phyloP scores from a whole-genome alignment of 192 early-diverging fungal species.

The Neocallimastix lanati region DNA sequence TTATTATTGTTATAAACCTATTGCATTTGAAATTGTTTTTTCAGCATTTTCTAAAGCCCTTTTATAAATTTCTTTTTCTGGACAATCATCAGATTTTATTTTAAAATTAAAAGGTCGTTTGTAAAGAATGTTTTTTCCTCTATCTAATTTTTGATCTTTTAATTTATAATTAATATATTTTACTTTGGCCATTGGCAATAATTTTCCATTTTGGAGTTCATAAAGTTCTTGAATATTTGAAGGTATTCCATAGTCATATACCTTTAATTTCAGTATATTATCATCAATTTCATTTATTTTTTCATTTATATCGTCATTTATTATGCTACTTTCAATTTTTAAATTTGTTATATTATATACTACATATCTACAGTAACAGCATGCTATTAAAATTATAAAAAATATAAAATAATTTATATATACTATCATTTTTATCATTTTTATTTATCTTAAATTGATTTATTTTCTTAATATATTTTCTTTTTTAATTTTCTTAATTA shows the following conservation, averaged over 20 bases:
- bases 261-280: background rate
- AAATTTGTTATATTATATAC: too few species aligned
- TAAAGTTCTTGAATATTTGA: background rate
- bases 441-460: too few species aligned
- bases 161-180: background rate
- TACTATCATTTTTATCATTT: too few species aligned
- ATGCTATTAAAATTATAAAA: too few species aligned
- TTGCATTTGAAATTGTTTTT: background rate
- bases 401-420: too few species aligned
- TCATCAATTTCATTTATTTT: background rate
- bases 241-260: background rate
- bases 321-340: too few species aligned
- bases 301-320: too few species aligned
- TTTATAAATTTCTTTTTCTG: background rate
- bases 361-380: too few species aligned
- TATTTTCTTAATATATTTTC: too few species aligned
- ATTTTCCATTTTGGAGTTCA: background rate
- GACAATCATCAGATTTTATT: background rate
- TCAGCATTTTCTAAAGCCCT: background rate
- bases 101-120: background rate
- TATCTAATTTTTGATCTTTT: too few species aligned
- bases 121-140: background rate
- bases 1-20: background rate
- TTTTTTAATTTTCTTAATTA: too few species aligned
- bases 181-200: background rate